Evolutionary conservation across 1,284 basidiomycete genomes (phyloP).

Genomic region (Ustilago cynodontis): DNA sequence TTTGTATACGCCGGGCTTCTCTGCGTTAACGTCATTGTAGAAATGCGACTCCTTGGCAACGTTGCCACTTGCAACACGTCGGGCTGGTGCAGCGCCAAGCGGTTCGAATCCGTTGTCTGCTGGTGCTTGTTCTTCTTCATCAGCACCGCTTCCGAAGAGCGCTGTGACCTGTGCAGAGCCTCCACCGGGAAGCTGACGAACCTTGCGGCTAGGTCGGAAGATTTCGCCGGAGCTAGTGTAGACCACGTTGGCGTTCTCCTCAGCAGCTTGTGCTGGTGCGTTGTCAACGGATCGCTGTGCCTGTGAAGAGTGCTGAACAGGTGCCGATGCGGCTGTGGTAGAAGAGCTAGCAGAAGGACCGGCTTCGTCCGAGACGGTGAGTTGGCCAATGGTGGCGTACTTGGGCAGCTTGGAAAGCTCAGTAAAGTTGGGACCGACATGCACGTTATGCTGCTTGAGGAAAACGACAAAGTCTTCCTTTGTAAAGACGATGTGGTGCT

Average conservation of each 20-base stretch:
- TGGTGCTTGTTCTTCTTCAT: slow-evolving; percentile 34
- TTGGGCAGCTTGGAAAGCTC: slow-evolving; percentile 60
- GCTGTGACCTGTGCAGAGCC: slow-evolving; percentile 55
- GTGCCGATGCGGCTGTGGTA: slow-evolving; percentile 8
- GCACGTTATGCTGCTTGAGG: slow-evolving; percentile 61
- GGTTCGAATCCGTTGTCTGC: slow-evolving; percentile 36
- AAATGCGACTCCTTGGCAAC: slow-evolving; percentile 35
- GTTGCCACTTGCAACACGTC: slow-evolving; percentile 36
- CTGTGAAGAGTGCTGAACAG: slow-evolving; percentile 8
- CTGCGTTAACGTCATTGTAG: slow-evolving; percentile 21
- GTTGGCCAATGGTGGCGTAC: slow-evolving; percentile 58
- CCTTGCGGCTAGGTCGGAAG: slow-evolving; percentile 61
- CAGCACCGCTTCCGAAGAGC: slow-evolving; percentile 55
- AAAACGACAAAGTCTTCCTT: slow-evolving; percentile 58
- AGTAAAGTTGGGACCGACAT: slow-evolving; percentile 60
- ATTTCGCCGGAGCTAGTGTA: slow-evolving; percentile 58
- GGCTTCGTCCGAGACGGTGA: slow-evolving; percentile 34
- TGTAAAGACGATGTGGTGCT: slow-evolving; percentile 62
- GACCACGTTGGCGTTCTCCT: slow-evolving; percentile 36
- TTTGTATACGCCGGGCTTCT: slow-evolving; percentile 45
- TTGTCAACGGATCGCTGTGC: slow-evolving; percentile 10
- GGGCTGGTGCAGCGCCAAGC: slow-evolving; percentile 31
- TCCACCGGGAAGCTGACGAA: slow-evolving; percentile 60
- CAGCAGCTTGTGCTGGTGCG: slow-evolving; percentile 6
- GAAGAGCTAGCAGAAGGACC: slow-evolving; percentile 24